A percentile compares a stretch with the other conserved stretches of the same genome.
These are phyloP conservation scores for Linderina pennispora DNA, from an alignment of 192 early-diverging fungal species.

Conservation along the genomic window DNA sequence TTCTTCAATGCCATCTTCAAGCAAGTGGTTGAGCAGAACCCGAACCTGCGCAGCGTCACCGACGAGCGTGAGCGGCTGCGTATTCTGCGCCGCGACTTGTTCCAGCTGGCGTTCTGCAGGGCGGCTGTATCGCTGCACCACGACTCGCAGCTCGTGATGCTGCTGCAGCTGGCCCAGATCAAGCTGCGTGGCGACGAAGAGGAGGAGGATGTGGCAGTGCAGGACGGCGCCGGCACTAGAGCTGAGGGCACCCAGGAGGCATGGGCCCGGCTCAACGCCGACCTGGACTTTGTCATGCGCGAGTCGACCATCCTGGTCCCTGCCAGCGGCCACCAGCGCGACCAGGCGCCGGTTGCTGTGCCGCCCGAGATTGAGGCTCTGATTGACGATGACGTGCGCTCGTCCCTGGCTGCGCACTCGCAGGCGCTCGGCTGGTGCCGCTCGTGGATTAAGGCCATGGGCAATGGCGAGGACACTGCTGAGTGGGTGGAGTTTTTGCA, in stretches of 20 bases:
- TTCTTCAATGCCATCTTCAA: constrained; percentile 95
- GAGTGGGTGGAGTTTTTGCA: constrained; percentile 19
- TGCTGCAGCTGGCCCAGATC: constrained; percentile 82
- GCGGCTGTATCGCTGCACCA: constrained; percentile 82
- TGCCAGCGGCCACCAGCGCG: background rate
- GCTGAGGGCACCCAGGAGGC: constrained; percentile 15
- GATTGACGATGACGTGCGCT: constrained; percentile 15
- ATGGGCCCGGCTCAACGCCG: constrained; percentile 36
- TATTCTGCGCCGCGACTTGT: constrained; percentile 77
- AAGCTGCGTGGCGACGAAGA: constrained; percentile 58
- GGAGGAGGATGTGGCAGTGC: constrained; percentile 4
- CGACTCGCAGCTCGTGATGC: constrained; percentile 86
- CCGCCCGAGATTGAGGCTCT: constrained; percentile 11
- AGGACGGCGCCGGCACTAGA: background rate
- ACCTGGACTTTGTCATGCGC: constrained; percentile 38
- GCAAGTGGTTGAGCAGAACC: constrained; percentile 71
- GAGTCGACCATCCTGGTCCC: constrained; percentile 3
- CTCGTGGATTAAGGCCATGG: constrained; percentile 13
- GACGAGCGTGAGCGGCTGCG: constrained; percentile 68
- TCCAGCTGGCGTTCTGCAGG: constrained; percentile 71
- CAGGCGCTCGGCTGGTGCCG: constrained; percentile 37
- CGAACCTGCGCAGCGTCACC: constrained; percentile 53
- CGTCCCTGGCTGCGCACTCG: constrained; percentile 10
- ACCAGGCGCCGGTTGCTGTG: constrained; percentile 2
- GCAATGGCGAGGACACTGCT: background rate